These are phyloP conservation scores for Fusarium hainanense DNA, from an alignment of 2,329 filamentous ascomycete genomes.

Conservation along the genomic window DNA sequence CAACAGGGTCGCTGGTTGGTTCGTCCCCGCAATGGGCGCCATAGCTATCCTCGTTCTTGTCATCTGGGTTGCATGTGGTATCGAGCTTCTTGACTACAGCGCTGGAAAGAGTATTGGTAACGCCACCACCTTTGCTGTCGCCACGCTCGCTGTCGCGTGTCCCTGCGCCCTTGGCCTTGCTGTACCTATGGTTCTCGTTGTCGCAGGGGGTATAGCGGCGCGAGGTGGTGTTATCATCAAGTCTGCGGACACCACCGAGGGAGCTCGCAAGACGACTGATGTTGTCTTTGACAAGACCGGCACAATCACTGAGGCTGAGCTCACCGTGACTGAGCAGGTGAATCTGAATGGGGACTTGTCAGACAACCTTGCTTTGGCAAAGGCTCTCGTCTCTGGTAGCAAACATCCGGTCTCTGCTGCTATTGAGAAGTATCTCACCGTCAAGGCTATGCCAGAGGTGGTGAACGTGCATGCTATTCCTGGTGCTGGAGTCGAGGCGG, in stretches of 20 bases:
- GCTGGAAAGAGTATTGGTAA: slow-evolving; percentile 43
- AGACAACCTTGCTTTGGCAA: background rate
- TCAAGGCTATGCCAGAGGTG: background rate
- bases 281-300: slow-evolving; percentile 76
- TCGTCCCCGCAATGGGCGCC: slow-evolving; percentile 66
- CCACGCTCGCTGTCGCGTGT: slow-evolving; percentile 71
- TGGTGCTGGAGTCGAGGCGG: slow-evolving; percentile 3
- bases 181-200: slow-evolving; percentile 73
- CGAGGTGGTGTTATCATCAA: slow-evolving; percentile 70
- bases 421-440: background rate
- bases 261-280: slow-evolving; percentile 64
- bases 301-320: slow-evolving; percentile 65
- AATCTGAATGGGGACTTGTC: background rate
- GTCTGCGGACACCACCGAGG: slow-evolving; percentile 65
- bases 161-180: slow-evolving; percentile 74
- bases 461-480: background rate
- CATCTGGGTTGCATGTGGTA: slow-evolving; percentile 6
- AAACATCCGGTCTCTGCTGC: slow-evolving; percentile 15
- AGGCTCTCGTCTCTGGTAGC: background rate
- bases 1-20: slow-evolving; percentile 67
- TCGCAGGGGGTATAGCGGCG: slow-evolving; percentile 68
- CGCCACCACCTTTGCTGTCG: slow-evolving; percentile 52
- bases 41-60: slow-evolving; percentile 58
- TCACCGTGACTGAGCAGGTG: slow-evolving; percentile 24
- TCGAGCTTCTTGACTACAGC: slow-evolving; percentile 52